Evolutionary conservation across 1,284 basidiomycete genomes (phyloP), one percentile per base, ranked within the genome.

Genomic region (Boletus hoseneyae): DNA sequence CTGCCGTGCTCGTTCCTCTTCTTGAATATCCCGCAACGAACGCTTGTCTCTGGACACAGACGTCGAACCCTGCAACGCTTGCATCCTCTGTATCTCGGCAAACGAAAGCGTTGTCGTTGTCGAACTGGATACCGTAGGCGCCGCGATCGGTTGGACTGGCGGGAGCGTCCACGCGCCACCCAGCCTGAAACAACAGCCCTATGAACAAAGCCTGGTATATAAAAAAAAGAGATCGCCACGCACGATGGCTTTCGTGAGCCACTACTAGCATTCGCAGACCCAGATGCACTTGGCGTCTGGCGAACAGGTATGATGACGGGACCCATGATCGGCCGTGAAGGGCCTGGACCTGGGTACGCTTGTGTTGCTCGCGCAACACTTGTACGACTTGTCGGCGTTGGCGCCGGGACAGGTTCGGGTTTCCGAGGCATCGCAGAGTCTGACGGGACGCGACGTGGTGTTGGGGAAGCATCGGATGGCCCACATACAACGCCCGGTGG

Each of bases 401-500:
- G 16, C 1, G 9, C 18, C 3, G 34, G 11, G n/a, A 16, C 11
- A 13, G 37, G 41, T 25, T 49, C 52, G 0, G 36, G 36, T 18
- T 21, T 59, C 1, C 45, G 48, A 1, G 55, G 48, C 6, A 50
- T 53, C 16, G 25, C 38, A 25, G 48, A 39, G 16, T 54, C 53
- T 1, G 51, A 51, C 2, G 40, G 25, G 2, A 52, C 36, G 4
- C 50, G 54, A 30, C 36, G 51, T 8, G 47, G 54, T 12, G 38
- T 38, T 6, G 47, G 33, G 7, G 49, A 43, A 1, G 34, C 23
- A n/a, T 53, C 48, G 0, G 44, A 27, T 37, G 10, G 53, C 58
- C 48, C 52, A 1, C 70, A 66, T 97, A 99, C 51, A 98, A 71
- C 1, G 95, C 93, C 42, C 93, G 78, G 65, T 99, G 97, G 18